These are phyloP conservation scores for Cryptococcus sp. DNA, from an alignment of 1,284 basidiomycete genomes.

Conservation along the genomic window DNA sequence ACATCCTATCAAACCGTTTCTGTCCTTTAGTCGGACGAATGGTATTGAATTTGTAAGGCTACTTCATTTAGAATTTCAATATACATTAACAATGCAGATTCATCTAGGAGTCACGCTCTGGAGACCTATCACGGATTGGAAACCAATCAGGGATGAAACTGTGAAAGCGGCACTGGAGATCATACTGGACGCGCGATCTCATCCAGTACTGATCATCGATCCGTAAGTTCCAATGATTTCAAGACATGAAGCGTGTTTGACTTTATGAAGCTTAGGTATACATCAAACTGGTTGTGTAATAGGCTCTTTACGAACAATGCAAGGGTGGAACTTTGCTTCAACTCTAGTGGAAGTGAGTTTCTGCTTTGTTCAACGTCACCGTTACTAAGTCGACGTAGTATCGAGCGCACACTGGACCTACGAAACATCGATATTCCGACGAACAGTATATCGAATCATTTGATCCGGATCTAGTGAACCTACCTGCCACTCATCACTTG, in stretches of 20 bases:
- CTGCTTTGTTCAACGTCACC: neutral
- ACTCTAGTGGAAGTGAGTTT: slow-evolving; percentile 36
- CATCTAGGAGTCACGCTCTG: slow-evolving; percentile 40
- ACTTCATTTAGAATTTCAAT: neutral
- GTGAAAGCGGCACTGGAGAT: slow-evolving; percentile 44
- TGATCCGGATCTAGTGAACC: slow-evolving; percentile 42
- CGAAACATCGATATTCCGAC: slow-evolving; percentile 43
- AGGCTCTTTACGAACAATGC: slow-evolving; percentile 39
- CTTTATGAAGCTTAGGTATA: slow-evolving; percentile 34
- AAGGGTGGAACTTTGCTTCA: slow-evolving; percentile 47
- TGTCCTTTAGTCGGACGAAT: slow-evolving; percentile 19
- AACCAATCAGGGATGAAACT: slow-evolving; percentile 41
- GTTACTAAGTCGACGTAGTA: slow-evolving; percentile 22
- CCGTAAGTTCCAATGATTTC: slow-evolving; percentile 25
- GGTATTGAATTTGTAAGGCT: slow-evolving; percentile 33
- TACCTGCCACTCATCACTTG: slow-evolving; percentile 27
- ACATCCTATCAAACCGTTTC: slow-evolving; percentile 36
- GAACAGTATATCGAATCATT: slow-evolving; percentile 48
- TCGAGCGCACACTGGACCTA: slow-evolving; percentile 39
- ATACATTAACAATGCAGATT: slow-evolving; percentile 14
- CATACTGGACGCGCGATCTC: slow-evolving; percentile 32
- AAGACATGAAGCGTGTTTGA: neutral
- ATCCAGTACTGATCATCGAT: slow-evolving; percentile 42
- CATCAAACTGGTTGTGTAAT: slow-evolving; percentile 45
- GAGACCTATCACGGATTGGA: slow-evolving; percentile 39